Evolutionary conservation across 1,284 basidiomycete species (phyloP).

Genomic region (Ustilago vetiveriae): DNA sequence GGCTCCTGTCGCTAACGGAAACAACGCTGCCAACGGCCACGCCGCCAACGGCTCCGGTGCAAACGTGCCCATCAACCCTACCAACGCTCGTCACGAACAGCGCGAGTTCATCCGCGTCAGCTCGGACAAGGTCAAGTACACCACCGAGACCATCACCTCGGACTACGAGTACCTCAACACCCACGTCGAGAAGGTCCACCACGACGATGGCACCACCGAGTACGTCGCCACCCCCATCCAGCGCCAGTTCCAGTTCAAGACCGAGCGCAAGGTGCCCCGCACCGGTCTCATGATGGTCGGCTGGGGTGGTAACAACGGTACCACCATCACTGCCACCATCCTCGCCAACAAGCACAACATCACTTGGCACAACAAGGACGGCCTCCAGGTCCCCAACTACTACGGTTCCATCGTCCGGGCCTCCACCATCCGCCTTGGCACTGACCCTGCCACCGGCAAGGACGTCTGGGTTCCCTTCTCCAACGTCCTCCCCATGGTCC

Average conservation of each 20-base stretch:
- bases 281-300: slow-evolving; percentile 98
- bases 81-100: slow-evolving; percentile 65
- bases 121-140: slow-evolving; percentile 65
- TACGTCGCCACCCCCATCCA: slow-evolving; percentile 61
- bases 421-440: slow-evolving; percentile 90
- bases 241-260: slow-evolving; percentile 81
- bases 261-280: slow-evolving; percentile 84
- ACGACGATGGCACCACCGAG: slow-evolving; percentile 61
- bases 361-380: slow-evolving; percentile 92
- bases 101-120: slow-evolving; percentile 61
- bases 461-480: slow-evolving; percentile 92
- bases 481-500: slow-evolving; percentile 95
- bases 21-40: slow-evolving; percentile 25
- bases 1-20: slow-evolving; percentile 61
- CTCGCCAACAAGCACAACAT: slow-evolving; percentile 96
- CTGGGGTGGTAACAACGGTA: slow-evolving; percentile 95
- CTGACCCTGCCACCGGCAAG: slow-evolving; percentile 82
- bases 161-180: slow-evolving; percentile 66
- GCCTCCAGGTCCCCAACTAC: slow-evolving; percentile 94
- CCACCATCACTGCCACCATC: slow-evolving; percentile 91
- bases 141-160: slow-evolving; percentile 57
- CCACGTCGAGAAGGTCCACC: slow-evolving; percentile 59
- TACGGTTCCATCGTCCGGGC: slow-evolving; percentile 79
- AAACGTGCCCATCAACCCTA: slow-evolving; percentile 61
- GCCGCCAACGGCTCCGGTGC: slow-evolving; percentile 33